Percentiles rank a stretch among this genome's conserved stretches.
Evolutionary conservation across 1,139 yeast species (phyloP).

Genomic region (Saccharomyces hybrid): DNA sequence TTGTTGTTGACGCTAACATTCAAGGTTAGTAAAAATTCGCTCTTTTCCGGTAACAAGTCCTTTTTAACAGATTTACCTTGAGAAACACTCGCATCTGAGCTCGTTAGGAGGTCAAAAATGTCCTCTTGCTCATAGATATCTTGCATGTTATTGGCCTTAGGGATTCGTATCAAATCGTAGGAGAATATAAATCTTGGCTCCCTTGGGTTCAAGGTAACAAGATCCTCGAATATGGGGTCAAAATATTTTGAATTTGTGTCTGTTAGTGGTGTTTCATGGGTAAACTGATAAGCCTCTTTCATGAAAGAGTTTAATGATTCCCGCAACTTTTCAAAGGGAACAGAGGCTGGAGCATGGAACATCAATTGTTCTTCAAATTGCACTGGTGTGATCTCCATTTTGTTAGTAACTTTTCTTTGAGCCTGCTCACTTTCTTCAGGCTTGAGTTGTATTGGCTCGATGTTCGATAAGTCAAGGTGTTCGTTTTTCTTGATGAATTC

Average conservation of each 20-base stretch:
- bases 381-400: constrained; percentile 19
- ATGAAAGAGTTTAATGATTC: constrained; percentile 17
- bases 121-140: neutral
- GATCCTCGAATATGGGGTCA: constrained; percentile 60
- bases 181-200: constrained; percentile 49
- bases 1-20: constrained; percentile 36
- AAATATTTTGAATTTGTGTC: constrained; percentile 39
- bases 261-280: constrained; percentile 18
- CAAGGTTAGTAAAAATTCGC: constrained; percentile 19
- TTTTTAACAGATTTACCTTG: neutral
- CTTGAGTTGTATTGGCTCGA: constrained; percentile 37
- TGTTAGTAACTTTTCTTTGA: neutral
- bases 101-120: neutral
- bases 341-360: constrained; percentile 14
- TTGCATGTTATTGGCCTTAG: constrained; percentile 9
- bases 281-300: constrained; percentile 17
- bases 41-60: neutral
- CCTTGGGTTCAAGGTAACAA: constrained; percentile 51
- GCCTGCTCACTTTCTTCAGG: constrained; percentile 31
- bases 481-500: constrained; percentile 49
- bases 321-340: constrained; percentile 14
- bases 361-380: constrained; percentile 23
- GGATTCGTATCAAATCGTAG: constrained; percentile 19
- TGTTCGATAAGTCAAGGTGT: constrained; percentile 70
- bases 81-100: neutral